Evolutionary conservation across 2,329 filamentous ascomycete genomes (phyloP), one percentile per base, ranked within the genome.

Genomic region (Didymella glomerata): DNA sequence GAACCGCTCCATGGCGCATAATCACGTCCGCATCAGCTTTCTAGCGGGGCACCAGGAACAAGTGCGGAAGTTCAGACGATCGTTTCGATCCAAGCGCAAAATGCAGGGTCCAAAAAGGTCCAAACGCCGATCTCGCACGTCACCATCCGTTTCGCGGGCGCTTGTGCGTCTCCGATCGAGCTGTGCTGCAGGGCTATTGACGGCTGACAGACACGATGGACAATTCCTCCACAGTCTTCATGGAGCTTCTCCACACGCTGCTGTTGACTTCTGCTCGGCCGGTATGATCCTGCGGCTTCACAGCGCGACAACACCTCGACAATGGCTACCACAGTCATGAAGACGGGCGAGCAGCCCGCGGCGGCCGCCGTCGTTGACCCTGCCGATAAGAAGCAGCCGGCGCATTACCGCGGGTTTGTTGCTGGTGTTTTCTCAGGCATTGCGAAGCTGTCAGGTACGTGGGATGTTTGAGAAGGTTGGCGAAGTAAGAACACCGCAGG

Each of bases 381-480:
- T 13, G 59, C 70, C 8, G 73, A 73, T 48, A 71, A 68, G 68
- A 56, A 59, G 27, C 64, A 67, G 27, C 69, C 67, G 16, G 85
- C 82, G 67, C 89, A 91, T 75, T 98, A 97, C 82, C 93, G 92
- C 72, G 95, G 94, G n/a, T 99, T 98, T 75, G 92, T 97, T 27
- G 95, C 92, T 0, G 95, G 95, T n/a, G 88, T 97, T 7, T 97
- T 97, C 75, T 96, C 92, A 36, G 95, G 95, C 24, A 90, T 98
- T 71, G 89, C 93, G 58, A 98, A 98, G 80, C 81, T 97, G 57
- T 87, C 86, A 70, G 92, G 92, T 94, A 78, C 68, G 85, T 47
- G 10, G 20, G n/a, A 18, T 53, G n/a, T 30, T 49, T 32, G 46
- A 44, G 34, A 4, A 20, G 14, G 24, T 44, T 27, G 16, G 24